Percentiles rank a stretch among this genome's conserved stretches.
phyloP scores from a whole-genome alignment of 805 yeast genomes.

The Lipomyces yamanashiensis region DNA sequence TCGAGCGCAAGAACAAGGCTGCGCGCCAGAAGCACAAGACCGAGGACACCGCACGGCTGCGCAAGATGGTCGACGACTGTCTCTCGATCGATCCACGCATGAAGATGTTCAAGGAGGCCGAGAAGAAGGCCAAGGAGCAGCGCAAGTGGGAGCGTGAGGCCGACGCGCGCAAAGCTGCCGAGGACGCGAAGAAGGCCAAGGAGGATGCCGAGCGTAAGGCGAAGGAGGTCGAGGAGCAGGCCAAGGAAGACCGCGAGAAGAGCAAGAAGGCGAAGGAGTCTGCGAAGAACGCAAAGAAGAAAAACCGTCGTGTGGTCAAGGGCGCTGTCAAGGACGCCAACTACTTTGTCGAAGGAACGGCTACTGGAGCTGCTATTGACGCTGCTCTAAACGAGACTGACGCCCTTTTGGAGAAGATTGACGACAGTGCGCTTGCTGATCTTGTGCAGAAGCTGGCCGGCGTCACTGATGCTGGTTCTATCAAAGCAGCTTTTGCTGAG shows the following conservation, averaged over 20 bases:
- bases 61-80: constrained; percentile 86
- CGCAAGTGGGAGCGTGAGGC: constrained; percentile 98
- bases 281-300: constrained; percentile 88
- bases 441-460: constrained; percentile 69
- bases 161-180: constrained; percentile 96
- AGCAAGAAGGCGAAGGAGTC: constrained; percentile 96
- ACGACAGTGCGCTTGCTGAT: constrained; percentile 76
- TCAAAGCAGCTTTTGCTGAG: constrained; percentile 63
- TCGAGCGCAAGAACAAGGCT: constrained; percentile 95
- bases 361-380: constrained; percentile 59
- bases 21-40: constrained; percentile 97
- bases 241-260: constrained; percentile 68
- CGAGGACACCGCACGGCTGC: constrained; percentile 90
- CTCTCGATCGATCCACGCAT: constrained; percentile 92
- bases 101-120: constrained; percentile 88
- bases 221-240: constrained; percentile 71
- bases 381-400: constrained; percentile 67
- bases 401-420: constrained; percentile 74
- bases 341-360: constrained; percentile 71
- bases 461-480: constrained; percentile 57
- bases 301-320: constrained; percentile 90
- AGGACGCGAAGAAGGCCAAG: constrained; percentile 79
- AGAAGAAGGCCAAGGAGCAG: constrained; percentile 91
- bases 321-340: constrained; percentile 77
- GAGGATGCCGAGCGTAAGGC: constrained; percentile 86